Evolutionary conservation across 345 rosid species (phyloP).

Genomic region (Dipteronia sinensis): DNA sequence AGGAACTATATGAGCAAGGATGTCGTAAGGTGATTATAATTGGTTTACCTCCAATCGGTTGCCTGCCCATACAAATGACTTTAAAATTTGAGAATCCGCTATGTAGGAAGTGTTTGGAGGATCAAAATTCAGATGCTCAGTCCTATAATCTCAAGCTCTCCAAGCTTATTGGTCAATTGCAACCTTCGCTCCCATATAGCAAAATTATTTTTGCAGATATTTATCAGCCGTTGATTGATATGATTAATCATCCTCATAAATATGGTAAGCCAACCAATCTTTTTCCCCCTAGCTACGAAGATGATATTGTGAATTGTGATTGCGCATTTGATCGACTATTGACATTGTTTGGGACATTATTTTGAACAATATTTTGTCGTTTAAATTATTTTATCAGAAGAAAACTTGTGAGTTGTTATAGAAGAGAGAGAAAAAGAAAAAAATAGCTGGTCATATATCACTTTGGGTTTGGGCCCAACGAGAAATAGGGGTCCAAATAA

Average conservation of each 20-base stretch:
- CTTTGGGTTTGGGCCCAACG: too few species aligned
- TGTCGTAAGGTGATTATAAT: slow-evolving; percentile 47
- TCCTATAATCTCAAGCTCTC: slow-evolving; percentile 51
- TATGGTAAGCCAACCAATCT: slow-evolving; percentile 41
- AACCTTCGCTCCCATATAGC: slow-evolving; percentile 43
- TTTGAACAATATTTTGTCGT: too few species aligned
- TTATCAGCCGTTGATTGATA: slow-evolving; percentile 48
- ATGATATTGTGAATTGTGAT: too few species aligned
- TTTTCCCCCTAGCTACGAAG: too few species aligned
- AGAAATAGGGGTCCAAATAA: too few species aligned
- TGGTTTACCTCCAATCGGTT: slow-evolving; percentile 72
- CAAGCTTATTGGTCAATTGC: slow-evolving; percentile 30
- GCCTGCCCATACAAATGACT: slow-evolving; percentile 64
- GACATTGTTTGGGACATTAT: too few species aligned
- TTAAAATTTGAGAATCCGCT: slow-evolving; percentile 14
- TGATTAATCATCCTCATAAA: slow-evolving; percentile 46
- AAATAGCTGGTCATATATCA: too few species aligned
- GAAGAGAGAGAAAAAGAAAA: too few species aligned
- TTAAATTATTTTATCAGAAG: too few species aligned
- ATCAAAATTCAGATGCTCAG: slow-evolving; percentile 49
- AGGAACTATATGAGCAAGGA: slow-evolving; percentile 58
- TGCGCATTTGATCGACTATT: too few species aligned
- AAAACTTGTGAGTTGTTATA: too few species aligned
- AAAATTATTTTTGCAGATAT: slow-evolving; percentile 45
- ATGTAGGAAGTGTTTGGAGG: slow-evolving; percentile 41